Evolutionary conservation across 345 rosid genomes (phyloP).

Genomic region (Eucalyptus erythrocorys): DNA sequence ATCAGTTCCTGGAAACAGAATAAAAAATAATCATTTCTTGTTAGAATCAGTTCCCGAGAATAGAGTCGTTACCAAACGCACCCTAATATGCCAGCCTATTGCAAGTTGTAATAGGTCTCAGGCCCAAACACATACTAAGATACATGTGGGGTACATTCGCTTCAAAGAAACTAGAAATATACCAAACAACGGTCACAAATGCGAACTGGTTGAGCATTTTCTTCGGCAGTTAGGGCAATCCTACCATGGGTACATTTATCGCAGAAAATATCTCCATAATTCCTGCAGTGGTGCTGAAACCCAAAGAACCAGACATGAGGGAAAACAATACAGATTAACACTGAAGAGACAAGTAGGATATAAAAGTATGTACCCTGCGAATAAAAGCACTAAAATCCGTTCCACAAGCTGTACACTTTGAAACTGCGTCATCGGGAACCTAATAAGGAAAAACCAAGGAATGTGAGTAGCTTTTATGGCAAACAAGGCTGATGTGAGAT

Average conservation of each 20-base stretch:
- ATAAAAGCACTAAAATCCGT: slow-evolving; percentile 86
- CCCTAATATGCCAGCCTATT: background rate
- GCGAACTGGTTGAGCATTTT: slow-evolving; percentile 87
- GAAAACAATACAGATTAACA: background rate
- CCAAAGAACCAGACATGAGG: background rate
- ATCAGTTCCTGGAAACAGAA: too few species aligned
- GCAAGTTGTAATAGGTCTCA: background rate
- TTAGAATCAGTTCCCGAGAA: too few species aligned
- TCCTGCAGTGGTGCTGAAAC: slow-evolving; percentile 95
- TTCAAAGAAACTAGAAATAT: slow-evolving; percentile 1
- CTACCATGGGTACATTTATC: slow-evolving; percentile 97
- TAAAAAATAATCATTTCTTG: too few species aligned
- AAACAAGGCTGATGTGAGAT: background rate
- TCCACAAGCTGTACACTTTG: slow-evolving; percentile 77
- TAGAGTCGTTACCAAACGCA: too few species aligned
- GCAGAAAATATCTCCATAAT: slow-evolving; percentile 97
- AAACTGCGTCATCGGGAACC: slow-evolving; percentile 96
- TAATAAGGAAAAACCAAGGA: slow-evolving; percentile 5
- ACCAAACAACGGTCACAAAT: slow-evolving; percentile 97
- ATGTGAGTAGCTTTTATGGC: background rate
- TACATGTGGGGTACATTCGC: background rate
- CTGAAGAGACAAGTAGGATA: background rate
- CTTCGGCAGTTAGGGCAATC: slow-evolving; percentile 92
- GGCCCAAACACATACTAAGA: background rate
- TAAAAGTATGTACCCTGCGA: slow-evolving; percentile 41